A percentile compares a stretch with the other conserved stretches of the same genome.
phyloP scores from a whole-genome alignment of 1,284 basidiomycete species.

The Inonotus hispidus region DNA sequence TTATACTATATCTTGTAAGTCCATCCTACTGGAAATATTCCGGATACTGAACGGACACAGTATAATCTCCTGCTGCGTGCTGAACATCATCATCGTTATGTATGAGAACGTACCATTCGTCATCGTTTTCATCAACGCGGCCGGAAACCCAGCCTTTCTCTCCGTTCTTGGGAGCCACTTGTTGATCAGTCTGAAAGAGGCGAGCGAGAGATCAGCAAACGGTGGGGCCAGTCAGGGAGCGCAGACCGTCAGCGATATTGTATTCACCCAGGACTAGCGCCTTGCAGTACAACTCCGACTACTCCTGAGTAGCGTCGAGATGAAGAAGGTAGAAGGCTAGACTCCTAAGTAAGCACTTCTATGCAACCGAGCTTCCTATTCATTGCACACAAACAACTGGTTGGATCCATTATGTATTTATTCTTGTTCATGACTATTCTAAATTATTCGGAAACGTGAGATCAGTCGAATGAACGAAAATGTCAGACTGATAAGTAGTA shows the following conservation, averaged over 20 bases:
- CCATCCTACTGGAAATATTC: background rate
- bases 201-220: background rate
- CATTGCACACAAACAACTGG: too few species aligned
- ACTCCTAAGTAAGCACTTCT: too few species aligned
- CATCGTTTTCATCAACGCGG: background rate
- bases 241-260: background rate
- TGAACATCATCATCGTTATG: background rate
- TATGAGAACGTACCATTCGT: background rate
- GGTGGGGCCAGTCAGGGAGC: background rate
- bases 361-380: too few species aligned
- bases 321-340: too few species aligned
- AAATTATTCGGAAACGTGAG: background rate
- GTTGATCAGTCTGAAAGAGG: constrained; percentile 6
- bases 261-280: background rate
- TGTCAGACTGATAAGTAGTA: background rate
- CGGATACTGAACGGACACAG: background rate
- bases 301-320: too few species aligned
- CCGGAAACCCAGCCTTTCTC: background rate
- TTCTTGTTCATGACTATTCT: background rate
- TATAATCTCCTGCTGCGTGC: constrained; percentile 4
- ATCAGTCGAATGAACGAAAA: background rate
- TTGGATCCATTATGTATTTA: background rate
- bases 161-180: constrained; percentile 9
- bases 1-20: constrained; percentile 13
- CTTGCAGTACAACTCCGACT: background rate